Evolutionary conservation across 2,329 filamentous ascomycete species (phyloP), one percentile per base, ranked within the genome.

Genomic region (Apiospora koreana): DNA sequence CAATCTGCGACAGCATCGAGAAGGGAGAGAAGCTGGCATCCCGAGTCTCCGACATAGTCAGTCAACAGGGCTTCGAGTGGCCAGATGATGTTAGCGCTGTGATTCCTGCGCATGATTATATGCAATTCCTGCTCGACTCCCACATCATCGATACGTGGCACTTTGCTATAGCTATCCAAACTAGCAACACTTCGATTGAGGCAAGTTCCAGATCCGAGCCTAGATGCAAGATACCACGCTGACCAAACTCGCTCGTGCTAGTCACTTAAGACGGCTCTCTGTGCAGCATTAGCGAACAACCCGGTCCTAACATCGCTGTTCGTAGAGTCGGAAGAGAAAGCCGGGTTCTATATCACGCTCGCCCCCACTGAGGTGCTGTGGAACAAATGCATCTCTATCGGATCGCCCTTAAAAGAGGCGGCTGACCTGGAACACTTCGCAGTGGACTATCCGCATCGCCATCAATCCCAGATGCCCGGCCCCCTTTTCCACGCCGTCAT

Each of bases 101-200:
- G 23, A 62, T 68, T 31, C 67, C 67, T 21, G 7, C 43, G 12
- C 67, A 68, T 8, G 67, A 68, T 43, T 68, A 68, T 23, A 42
- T 68, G 50, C 67, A 62, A 18, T 38, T 68, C 23, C 4, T 68
- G n/a, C 6, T 68, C 35, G 50, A 68, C 28, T 45, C 50, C 4
- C 9, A 35, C 7, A 68, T 68, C 16, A 64, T 68, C 5, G 67
- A 68, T 21, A 64, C 67, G 3, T 68, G 67, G 46, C 64, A 68
- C 16, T 68, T 68, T 31, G 43, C 67, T 14, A 68, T 68, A 43
- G 67, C 67, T 7, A 50, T 68, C 8, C 42, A 25, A 1, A 68
- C 50, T 1, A 68, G 50, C 18, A 41, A 68, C 6, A 10, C 46
- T 3, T n/a, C 62, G 3, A 64, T 45, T 0, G 8, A 45, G 67